A percentile compares a stretch with the other conserved stretches of the same genome.
phyloP scores from a whole-genome alignment of 768 basidiomycete genomes.

The Suillus hirtellus region DNA sequence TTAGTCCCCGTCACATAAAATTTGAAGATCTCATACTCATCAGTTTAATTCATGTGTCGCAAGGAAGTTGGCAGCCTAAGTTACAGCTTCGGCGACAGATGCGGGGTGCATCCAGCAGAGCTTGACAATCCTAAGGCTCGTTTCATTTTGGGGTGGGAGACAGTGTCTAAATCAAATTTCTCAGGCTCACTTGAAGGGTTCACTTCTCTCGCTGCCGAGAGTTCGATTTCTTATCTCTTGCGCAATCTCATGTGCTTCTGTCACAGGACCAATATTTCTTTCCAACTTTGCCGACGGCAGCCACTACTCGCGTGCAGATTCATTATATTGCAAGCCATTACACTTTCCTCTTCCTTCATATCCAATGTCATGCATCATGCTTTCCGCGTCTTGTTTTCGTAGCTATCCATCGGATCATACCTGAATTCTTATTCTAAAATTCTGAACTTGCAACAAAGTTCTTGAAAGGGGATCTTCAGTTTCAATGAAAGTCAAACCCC shows the following conservation, averaged over 20 bases:
- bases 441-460: neutral
- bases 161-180: neutral
- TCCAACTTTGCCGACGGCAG: too few relatives aligned
- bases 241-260: neutral
- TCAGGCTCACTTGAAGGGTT: neutral
- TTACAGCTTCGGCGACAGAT: conserved; percentile 42
- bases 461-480: neutral
- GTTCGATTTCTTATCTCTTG: conserved; percentile 4
- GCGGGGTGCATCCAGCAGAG: neutral
- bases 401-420: neutral
- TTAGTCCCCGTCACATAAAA: conserved; percentile 54
- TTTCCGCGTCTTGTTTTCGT: conserved; percentile 5
- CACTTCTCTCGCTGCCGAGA: neutral
- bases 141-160: neutral
- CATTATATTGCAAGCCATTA: too few relatives aligned
- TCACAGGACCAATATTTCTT: neutral
- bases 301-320: neutral
- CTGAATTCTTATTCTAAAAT: neutral
- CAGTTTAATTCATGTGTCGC: conserved; percentile 75
- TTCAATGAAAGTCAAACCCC: neutral
- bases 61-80: conserved; percentile 79
- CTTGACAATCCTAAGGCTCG: neutral
- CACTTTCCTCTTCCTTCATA: neutral
- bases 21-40: conserved; percentile 69
- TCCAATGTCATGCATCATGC: neutral